These are phyloP conservation scores for Helicostylum pulchrum DNA, from an alignment of 192 early-diverging fungal genomes.

Conservation along the genomic window DNA sequence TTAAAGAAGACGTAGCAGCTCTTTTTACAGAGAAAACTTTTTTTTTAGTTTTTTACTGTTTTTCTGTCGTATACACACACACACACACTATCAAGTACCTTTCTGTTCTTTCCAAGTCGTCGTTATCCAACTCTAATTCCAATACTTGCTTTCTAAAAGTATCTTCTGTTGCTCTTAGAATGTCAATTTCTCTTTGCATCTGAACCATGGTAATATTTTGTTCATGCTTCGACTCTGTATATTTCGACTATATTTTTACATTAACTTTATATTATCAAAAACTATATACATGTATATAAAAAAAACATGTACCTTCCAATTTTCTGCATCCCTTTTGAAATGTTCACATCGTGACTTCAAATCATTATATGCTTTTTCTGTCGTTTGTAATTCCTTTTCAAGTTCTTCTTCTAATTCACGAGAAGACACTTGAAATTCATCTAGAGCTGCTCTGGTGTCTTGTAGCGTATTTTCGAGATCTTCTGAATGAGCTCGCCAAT, in stretches of 20 bases:
- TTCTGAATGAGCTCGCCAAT: slow-evolving; percentile 55
- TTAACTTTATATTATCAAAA: too few relatives aligned
- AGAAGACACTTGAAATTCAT: slow-evolving; percentile 65
- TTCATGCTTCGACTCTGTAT: slow-evolving; percentile 62
- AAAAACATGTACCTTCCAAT: too few relatives aligned
- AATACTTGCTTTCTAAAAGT: slow-evolving; percentile 68
- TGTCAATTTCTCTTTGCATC: slow-evolving; percentile 73
- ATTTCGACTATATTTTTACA: slow-evolving; percentile 54
- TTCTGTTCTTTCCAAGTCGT: slow-evolving; percentile 70
- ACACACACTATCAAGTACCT: too few relatives aligned
- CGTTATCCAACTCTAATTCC: slow-evolving; percentile 75
- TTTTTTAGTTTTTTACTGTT: neutral
- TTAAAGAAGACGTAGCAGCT: slow-evolving; percentile 62
- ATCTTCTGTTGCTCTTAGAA: slow-evolving; percentile 64
- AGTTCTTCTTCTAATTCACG: slow-evolving; percentile 70
- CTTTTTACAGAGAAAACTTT: slow-evolving; percentile 44
- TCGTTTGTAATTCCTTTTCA: slow-evolving; percentile 65
- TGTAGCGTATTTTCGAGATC: slow-evolving; percentile 51
- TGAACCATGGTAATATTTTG: slow-evolving; percentile 60
- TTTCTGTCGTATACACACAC: too few relatives aligned
- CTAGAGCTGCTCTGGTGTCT: slow-evolving; percentile 57
- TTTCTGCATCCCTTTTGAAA: slow-evolving; percentile 62
- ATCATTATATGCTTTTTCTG: slow-evolving; percentile 64
- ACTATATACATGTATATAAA: too few relatives aligned
- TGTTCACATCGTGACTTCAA: slow-evolving; percentile 62